Percentiles rank a stretch among this genome's conserved stretches.
Conservation (phyloP, 2,329 filamentous ascomycete genomes). For the Fusarium coicis region DNA sequence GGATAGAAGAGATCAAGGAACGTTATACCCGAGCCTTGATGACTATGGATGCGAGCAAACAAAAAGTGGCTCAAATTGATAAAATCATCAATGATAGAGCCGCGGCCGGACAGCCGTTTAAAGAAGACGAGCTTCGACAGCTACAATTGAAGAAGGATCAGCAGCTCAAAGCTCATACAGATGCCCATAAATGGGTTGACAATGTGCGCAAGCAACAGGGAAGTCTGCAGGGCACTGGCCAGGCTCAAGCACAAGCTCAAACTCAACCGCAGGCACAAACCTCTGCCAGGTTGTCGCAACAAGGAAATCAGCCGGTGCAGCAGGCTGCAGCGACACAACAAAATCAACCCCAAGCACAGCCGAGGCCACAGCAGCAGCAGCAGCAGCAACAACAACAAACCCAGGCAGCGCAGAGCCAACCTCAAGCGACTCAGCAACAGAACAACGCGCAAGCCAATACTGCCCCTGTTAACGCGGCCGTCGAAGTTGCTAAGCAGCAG, state of each 20-base stretch:
- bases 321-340: constrained; percentile 25
- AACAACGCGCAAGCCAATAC: constrained; percentile 46
- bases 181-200: constrained; percentile 61
- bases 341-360: constrained; percentile 30
- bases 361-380: constrained; percentile 24
- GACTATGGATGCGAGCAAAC: constrained; percentile 60
- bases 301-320: constrained; percentile 32
- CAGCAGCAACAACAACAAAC: constrained; percentile 30
- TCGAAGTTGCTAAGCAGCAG: constrained; percentile 59
- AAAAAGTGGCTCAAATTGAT: constrained; percentile 56
- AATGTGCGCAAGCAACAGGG: constrained; percentile 59
- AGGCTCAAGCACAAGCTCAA: constrained; percentile 37
- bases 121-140: constrained; percentile 59
- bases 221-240: constrained; percentile 44
- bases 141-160: constrained; percentile 57
- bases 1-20: constrained; percentile 59
- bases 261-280: constrained; percentile 8
- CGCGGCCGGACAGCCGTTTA: constrained; percentile 56
- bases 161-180: constrained; percentile 57
- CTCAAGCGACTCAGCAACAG: constrained; percentile 33
- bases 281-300: constrained; percentile 37
- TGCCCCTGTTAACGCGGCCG: constrained; percentile 56
- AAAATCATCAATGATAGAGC: constrained; percentile 55
- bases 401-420: constrained; percentile 33
- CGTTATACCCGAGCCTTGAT: constrained; percentile 61